Base-by-base conservation (phyloP, 2,329 filamentous ascomycete species). In the Colletotrichum liaoningense region DNA sequence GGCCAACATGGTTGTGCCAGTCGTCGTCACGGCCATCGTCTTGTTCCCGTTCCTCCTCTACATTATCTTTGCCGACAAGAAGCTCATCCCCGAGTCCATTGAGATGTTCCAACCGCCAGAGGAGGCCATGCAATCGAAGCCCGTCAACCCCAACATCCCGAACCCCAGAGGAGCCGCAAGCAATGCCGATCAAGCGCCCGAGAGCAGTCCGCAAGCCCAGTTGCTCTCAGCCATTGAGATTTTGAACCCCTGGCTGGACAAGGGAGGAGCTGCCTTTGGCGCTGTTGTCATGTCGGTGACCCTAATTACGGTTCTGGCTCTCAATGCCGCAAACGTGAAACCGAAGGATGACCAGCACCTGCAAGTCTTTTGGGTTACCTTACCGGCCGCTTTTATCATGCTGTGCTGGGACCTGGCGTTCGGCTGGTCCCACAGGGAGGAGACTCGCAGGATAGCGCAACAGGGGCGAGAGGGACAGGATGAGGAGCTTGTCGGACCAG, bases 1-100 rank as follows among this genome's bases (percentile, higher is more conserved):
- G 0, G 92, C 91, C n/a, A 93, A 94, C 78, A 93, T 94, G 88
- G 92, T 94, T 22, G 91, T 94, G 0, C 93, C 93, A 0, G 91
- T 93, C 1, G 82, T 93, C 26, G 83, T 88, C n/a, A 94, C 93
- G 0, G 92, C 88, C 2, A 85, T 94, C 19, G 82, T 93, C 0
- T 81, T 94, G 3, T 94, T 93, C 63, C 93, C 93, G 0, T 92
- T 93, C 75, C 80, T 95, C 5, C 83, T 94, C 0, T 94, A 93
- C 77, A 86, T 94, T 68, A 87, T 94, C 22, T 95, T 94, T 75
- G 87, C 88, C 1, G 86, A 92, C 72, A 87, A 91, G 62, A 81
- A 85, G 2, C 87, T 94, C 9, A 92, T 94, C 6, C 93, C 93
- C 0, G 80, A 83, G 2, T 88, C 86, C 0, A 94, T 95, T 77